These are phyloP conservation scores for Arctium minus DNA, from an alignment of 129 eudicot species.

Conservation along the genomic window DNA sequence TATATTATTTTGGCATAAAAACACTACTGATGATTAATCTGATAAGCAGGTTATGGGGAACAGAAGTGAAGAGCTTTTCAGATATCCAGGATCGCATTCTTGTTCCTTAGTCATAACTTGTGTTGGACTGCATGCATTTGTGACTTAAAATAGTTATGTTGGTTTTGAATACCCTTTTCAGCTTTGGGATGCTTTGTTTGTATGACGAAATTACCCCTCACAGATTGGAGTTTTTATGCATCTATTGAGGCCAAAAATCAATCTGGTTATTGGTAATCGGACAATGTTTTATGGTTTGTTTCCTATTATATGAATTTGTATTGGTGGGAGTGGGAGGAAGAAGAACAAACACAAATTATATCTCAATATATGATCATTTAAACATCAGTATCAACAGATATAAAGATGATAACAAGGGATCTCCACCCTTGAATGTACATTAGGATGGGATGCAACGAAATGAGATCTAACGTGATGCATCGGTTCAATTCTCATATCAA, in stretches of 20 bases:
- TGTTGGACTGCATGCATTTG: background rate
- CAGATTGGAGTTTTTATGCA: background rate
- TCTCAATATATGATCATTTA: background rate
- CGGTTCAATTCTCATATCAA: too few relatives aligned
- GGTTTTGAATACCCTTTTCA: background rate
- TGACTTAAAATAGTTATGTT: background rate
- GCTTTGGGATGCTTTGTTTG: background rate
- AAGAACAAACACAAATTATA: background rate
- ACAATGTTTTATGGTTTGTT: background rate
- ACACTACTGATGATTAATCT: background rate
- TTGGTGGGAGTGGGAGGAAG: background rate
- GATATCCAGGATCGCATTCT: conserved; percentile 68
- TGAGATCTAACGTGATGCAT: too few relatives aligned
- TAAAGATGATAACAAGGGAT: too few relatives aligned
- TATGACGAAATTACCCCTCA: background rate
- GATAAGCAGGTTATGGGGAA: conserved; percentile 85
- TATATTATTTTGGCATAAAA: background rate
- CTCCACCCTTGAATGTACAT: too few relatives aligned
- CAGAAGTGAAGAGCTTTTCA: conserved; percentile 70
- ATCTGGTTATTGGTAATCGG: background rate
- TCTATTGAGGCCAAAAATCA: background rate
- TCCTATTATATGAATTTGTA: background rate
- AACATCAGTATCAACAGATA: too few relatives aligned
- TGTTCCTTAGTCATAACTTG: conserved; percentile 19
- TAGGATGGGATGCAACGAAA: too few relatives aligned